phyloP scores from a whole-genome alignment of 1,139 yeast species.

The Debaryomycetaceae sp. region DNA sequence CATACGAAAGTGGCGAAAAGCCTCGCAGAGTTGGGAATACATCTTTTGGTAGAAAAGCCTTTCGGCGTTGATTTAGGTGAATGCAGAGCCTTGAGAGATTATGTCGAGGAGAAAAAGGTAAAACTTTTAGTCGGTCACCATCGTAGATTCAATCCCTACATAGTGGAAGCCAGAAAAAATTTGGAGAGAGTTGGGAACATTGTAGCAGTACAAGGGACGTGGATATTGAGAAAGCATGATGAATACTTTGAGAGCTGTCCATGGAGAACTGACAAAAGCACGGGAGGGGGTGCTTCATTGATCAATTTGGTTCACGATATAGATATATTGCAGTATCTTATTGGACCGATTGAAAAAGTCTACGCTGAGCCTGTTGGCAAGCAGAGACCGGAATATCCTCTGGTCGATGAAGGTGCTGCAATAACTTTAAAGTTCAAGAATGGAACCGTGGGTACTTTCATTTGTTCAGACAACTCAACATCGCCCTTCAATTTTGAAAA shows the following conservation, averaged over 20 bases:
- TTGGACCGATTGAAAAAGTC: conserved; percentile 37
- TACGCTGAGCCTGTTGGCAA: conserved; percentile 35
- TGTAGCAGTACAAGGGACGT: conserved; percentile 38
- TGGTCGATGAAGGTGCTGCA: conserved; percentile 42
- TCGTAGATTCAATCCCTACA: conserved; percentile 41
- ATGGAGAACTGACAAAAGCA: conserved; percentile 31
- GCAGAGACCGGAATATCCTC: conserved; percentile 24
- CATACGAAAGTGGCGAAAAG: conserved; percentile 32
- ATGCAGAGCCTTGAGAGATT: conserved; percentile 29
- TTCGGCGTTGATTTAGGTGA: conserved; percentile 36
- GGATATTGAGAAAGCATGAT: conserved; percentile 35
- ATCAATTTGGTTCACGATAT: conserved; percentile 41
- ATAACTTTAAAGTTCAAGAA: conserved; percentile 28
- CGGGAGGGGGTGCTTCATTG: conserved; percentile 39
- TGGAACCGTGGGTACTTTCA: conserved; percentile 37
- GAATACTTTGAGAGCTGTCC: conserved; percentile 28
- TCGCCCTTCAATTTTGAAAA: conserved; percentile 40
- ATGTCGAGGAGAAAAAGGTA: conserved; percentile 21
- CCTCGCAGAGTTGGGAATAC: conserved; percentile 33
- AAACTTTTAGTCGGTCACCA: conserved; percentile 42
- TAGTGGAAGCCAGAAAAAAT: conserved; percentile 31
- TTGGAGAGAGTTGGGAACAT: conserved; percentile 27
- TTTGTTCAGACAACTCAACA: conserved; percentile 37
- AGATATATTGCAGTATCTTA: conserved; percentile 33
- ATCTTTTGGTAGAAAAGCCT: conserved; percentile 41